A percentile compares a stretch with the other conserved stretches of the same genome.
Evolutionary conservation across 192 early-diverging fungal species (phyloP).

Genomic region (Gryganskiella cystojenkinii): DNA sequence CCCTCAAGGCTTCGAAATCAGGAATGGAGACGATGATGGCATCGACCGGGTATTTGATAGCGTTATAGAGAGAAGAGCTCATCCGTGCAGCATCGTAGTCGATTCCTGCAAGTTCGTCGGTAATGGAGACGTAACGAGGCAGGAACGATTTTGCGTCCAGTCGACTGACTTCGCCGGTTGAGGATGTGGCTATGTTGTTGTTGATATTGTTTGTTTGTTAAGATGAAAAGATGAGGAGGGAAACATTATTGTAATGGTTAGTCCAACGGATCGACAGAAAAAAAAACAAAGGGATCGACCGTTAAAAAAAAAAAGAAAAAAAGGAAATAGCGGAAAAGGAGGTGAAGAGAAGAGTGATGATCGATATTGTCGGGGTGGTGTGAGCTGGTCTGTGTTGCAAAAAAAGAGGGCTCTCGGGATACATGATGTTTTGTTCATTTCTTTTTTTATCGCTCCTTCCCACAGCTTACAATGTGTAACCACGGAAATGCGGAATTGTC

Average conservation of each 20-base stretch:
- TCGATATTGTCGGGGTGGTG: too few relatives aligned
- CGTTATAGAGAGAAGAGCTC: constrained; percentile 18
- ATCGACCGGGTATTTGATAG: constrained; percentile 15
- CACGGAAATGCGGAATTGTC: constrained; percentile 18
- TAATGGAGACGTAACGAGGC: not conserved
- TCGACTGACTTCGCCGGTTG: not conserved
- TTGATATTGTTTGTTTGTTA: too few relatives aligned
- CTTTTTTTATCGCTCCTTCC: too few relatives aligned
- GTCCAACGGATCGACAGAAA: too few relatives aligned
- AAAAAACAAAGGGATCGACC: not conserved
- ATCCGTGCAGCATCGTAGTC: constrained; percentile 24
- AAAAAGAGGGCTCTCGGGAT: not conserved
- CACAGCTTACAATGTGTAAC: constrained; percentile 26
- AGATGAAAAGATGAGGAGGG: too few relatives aligned
- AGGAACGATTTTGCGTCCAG: constrained; percentile 23
- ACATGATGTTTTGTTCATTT: too few relatives aligned
- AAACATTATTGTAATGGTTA: too few relatives aligned
- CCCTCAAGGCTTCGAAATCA: constrained; percentile 19
- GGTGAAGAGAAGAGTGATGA: not conserved
- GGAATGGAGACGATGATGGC: constrained; percentile 48
- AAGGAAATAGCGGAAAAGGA: too few relatives aligned
- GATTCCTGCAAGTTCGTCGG: constrained; percentile 17
- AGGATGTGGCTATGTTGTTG: not conserved
- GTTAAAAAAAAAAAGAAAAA: not conserved
- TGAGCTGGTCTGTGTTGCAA: not conserved